Percentiles rank a stretch among this genome's conserved stretches.
Conservation (phyloP, 257 asterid genomes). For the Avicennia marina region DNA sequence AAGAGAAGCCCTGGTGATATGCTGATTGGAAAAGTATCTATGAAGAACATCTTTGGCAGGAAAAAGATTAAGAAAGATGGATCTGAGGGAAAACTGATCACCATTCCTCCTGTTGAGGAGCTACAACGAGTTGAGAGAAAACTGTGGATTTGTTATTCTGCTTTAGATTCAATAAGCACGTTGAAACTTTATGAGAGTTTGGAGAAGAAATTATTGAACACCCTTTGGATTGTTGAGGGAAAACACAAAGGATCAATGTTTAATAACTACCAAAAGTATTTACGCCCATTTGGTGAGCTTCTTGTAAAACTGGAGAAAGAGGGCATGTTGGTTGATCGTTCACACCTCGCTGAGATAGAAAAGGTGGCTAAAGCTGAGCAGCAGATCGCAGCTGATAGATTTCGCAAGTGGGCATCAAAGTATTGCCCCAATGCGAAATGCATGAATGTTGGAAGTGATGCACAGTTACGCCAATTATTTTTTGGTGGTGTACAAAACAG, state of each 20-base stretch:
- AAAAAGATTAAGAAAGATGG: constrained; percentile 84
- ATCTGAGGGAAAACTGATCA: constrained; percentile 67
- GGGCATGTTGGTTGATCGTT: constrained; percentile 91
- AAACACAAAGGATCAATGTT: constrained; percentile 69
- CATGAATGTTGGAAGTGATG: constrained; percentile 97
- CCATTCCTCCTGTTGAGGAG: constrained; percentile 84
- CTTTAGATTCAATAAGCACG: constrained; percentile 90
- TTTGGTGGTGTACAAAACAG: constrained; percentile 89
- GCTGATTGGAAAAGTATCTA: constrained; percentile 81
- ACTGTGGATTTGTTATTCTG: constrained; percentile 88
- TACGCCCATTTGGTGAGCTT: constrained; percentile 95
- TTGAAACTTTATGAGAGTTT: constrained; percentile 79
- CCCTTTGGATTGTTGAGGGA: constrained; percentile 74
- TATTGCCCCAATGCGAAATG: constrained; percentile 72
- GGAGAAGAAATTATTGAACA: constrained; percentile 53
- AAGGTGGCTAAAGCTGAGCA: constrained; percentile 84
- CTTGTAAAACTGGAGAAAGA: constrained; percentile 89
- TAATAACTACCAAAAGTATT: constrained; percentile 57
- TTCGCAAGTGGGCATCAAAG: constrained; percentile 91
- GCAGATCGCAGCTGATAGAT: constrained; percentile 73
- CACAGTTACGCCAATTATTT: constrained; percentile 84
- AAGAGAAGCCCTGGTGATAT: constrained; percentile 49
- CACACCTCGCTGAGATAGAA: constrained; percentile 86
- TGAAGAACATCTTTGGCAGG: constrained; percentile 82
- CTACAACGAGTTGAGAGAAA: constrained; percentile 69